A percentile compares a stretch with the other conserved stretches of the same genome.
Conservation (phyloP, 2,329 filamentous ascomycete genomes). For the Penicillium sp. region DNA sequence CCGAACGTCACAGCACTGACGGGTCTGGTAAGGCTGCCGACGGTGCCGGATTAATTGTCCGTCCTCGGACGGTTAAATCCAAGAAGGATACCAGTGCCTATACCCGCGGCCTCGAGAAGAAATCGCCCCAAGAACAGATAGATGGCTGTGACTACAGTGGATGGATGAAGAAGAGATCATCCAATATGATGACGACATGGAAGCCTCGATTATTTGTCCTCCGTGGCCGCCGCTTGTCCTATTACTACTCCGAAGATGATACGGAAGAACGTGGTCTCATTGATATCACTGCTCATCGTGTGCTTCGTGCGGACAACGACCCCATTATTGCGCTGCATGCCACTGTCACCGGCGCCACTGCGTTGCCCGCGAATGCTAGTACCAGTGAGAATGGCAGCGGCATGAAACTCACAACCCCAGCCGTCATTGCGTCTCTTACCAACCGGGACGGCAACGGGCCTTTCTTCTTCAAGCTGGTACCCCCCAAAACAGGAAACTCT, state of each 20-base stretch:
- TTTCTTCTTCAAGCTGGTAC: constrained; percentile 98
- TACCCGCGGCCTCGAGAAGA: constrained; percentile 77
- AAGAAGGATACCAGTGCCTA: constrained; percentile 98
- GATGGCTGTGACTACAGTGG: constrained; percentile 86
- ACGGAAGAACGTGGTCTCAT: constrained; percentile 92
- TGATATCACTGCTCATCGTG: constrained; percentile 94
- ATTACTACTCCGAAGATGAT: constrained; percentile 94
- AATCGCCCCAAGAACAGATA: constrained; percentile 79
- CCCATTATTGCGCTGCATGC: constrained; percentile 87
- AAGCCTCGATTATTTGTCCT: constrained; percentile 95
- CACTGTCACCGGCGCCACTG: constrained; percentile 81
- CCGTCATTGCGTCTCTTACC: constrained; percentile 30
- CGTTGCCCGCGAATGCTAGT: constrained; percentile 49
- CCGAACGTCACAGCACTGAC: constrained; percentile 75
- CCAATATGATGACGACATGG: constrained; percentile 95
- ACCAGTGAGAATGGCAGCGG: constrained; percentile 39
- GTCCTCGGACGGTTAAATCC: constrained; percentile 61
- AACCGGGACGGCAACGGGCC: constrained; percentile 60
- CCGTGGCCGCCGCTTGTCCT: constrained; percentile 83
- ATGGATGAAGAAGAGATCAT: constrained; percentile 99
- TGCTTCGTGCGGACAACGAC: constrained; percentile 92
- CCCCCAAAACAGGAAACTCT: constrained; percentile 80
- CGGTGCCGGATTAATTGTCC: constrained; percentile 49
- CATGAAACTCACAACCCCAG: constrained; percentile 28
- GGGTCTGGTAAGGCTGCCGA: constrained; percentile 50